Conservation (phyloP, 169 alveolate species). For the Cryptosporidium ubiquitum region DNA sequence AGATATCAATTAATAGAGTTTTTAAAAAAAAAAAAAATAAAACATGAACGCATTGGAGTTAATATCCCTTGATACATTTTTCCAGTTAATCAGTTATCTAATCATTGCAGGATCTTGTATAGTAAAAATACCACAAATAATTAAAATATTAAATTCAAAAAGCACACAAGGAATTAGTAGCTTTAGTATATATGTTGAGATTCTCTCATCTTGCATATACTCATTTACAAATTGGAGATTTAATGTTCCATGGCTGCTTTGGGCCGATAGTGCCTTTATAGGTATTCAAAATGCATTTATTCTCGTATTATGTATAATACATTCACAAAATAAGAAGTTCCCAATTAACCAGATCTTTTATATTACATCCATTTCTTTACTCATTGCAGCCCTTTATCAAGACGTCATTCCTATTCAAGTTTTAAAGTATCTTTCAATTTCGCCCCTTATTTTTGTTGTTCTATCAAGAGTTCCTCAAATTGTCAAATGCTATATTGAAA, state of each 20-base stretch:
- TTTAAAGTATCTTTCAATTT: slow-evolving; percentile 41
- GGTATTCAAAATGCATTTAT: slow-evolving; percentile 51
- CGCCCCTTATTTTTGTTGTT: slow-evolving; percentile 59
- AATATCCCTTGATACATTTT: neutral
- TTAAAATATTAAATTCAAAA: slow-evolving; percentile 47
- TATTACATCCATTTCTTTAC: slow-evolving; percentile 22
- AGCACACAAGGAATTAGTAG: slow-evolving; percentile 66
- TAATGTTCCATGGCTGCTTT: slow-evolving; percentile 47
- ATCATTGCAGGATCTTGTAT: slow-evolving; percentile 66
- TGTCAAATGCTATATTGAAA: slow-evolving; percentile 46
- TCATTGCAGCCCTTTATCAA: slow-evolving; percentile 31
- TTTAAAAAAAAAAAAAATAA: neutral
- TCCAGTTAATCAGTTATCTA: slow-evolving; percentile 18
- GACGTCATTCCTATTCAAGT: slow-evolving; percentile 14
- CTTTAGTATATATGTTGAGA: slow-evolving; percentile 57
- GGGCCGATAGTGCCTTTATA: slow-evolving; percentile 68
- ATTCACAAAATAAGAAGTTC: slow-evolving; percentile 17
- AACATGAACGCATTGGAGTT: neutral
- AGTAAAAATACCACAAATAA: slow-evolving; percentile 63
- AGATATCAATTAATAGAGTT: neutral
- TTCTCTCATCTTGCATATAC: slow-evolving; percentile 57
- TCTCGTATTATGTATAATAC: slow-evolving; percentile 26
- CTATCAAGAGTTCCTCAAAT: slow-evolving; percentile 70
- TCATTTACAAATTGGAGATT: slow-evolving; percentile 46
- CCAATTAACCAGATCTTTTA: slow-evolving; percentile 27